Evolutionary conservation across 2,329 filamentous ascomycete species (phyloP).

Genomic region (Pyrenophora teres): DNA sequence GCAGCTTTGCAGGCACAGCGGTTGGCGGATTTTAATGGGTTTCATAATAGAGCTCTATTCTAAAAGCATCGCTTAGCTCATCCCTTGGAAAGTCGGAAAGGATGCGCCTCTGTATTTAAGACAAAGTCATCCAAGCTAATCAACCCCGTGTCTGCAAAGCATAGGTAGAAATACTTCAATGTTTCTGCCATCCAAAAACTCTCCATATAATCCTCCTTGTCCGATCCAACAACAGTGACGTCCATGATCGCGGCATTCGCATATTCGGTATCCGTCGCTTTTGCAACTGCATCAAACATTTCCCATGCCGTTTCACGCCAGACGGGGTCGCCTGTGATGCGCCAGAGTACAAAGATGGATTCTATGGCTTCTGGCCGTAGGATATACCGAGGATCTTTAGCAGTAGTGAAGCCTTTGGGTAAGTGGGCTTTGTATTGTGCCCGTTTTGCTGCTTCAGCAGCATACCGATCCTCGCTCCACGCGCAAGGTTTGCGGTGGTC

Average conservation of each 20-base stretch:
- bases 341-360: slow-evolving; percentile 63
- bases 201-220: slow-evolving; percentile 45
- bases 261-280: slow-evolving; percentile 46
- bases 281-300: slow-evolving; percentile 52
- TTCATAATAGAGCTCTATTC: background rate
- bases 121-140: slow-evolving; percentile 56
- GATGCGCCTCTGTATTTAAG: slow-evolving; percentile 58
- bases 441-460: slow-evolving; percentile 19
- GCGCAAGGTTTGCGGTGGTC: slow-evolving; percentile 50
- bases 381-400: slow-evolving; percentile 52
- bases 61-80: slow-evolving; percentile 43
- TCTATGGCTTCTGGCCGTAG: slow-evolving; percentile 63
- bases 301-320: slow-evolving; percentile 54
- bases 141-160: slow-evolving; percentile 52
- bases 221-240: slow-evolving; percentile 39
- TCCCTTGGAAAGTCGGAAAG: slow-evolving; percentile 47
- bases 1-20: background rate
- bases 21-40: too few species aligned
- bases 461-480: slow-evolving; percentile 52
- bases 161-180: slow-evolving; percentile 57
- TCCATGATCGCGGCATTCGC: slow-evolving; percentile 54
- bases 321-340: slow-evolving; percentile 59
- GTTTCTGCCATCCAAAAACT: slow-evolving; percentile 58
- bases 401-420: slow-evolving; percentile 53
- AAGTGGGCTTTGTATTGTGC: slow-evolving; percentile 34